phyloP scores from a whole-genome alignment of 805 yeast genomes.

The Saccharomycopsis fermentans region DNA sequence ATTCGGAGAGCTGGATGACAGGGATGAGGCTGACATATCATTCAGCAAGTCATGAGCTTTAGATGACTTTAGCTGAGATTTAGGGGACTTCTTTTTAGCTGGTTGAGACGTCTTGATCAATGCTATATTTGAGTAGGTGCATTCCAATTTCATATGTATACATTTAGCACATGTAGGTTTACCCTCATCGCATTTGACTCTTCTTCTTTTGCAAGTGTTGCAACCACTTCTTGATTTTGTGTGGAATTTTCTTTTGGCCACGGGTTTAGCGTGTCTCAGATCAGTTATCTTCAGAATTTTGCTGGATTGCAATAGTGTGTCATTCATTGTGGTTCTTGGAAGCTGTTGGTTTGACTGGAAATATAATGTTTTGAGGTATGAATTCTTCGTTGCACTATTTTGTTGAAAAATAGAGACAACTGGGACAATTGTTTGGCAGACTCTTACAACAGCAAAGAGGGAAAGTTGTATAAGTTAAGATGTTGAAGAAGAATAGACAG shows the following conservation, averaged over 20 bases:
- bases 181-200: slow-evolving; percentile 88
- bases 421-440: not conserved
- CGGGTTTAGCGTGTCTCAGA: slow-evolving; percentile 24
- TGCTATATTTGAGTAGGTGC: slow-evolving; percentile 41
- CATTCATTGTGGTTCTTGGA: not conserved
- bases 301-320: not conserved
- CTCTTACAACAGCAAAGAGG: not conserved
- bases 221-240: slow-evolving; percentile 86
- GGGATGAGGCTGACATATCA: not conserved
- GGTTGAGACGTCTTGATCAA: not conserved
- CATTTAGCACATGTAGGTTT: slow-evolving; percentile 78
- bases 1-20: not conserved
- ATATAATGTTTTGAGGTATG: not conserved
- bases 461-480: no score
- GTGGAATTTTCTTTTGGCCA: slow-evolving; percentile 79
- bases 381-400: not conserved
- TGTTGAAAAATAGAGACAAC: not conserved
- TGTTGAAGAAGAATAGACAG: no score
- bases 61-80: not conserved
- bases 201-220: slow-evolving; percentile 74
- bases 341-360: not conserved
- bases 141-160: slow-evolving; percentile 63
- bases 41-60: not conserved
- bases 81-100: not conserved
- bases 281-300: not conserved